Evolutionary conservation across 2,329 filamentous ascomycete species (phyloP).

Genomic region (Magnaporthiopsis poae): DNA sequence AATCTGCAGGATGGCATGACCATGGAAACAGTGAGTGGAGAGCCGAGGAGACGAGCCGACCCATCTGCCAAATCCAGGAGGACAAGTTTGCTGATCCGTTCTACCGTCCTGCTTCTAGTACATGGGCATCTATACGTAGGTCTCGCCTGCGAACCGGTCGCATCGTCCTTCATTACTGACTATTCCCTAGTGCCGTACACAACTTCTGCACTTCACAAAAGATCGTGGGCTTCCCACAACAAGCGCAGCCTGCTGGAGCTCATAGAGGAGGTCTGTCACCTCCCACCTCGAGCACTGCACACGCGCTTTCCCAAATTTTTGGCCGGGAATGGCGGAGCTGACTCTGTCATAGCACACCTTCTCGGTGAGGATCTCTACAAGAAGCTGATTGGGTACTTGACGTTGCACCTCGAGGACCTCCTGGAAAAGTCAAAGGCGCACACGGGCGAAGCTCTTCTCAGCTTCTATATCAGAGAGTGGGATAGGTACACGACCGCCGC

Average conservation of each 20-base stretch:
- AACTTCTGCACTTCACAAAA: slow-evolving; percentile 99
- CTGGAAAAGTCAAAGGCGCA: slow-evolving; percentile 66
- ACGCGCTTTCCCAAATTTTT: not conserved
- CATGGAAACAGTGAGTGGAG: slow-evolving; percentile 62
- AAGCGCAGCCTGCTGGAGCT: slow-evolving; percentile 26
- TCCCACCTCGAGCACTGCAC: not conserved
- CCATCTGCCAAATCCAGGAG: slow-evolving; percentile 2
- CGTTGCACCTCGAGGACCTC: slow-evolving; percentile 62
- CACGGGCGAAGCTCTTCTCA: slow-evolving; percentile 77
- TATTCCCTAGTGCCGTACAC: slow-evolving; percentile 63
- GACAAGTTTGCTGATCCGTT: not conserved
- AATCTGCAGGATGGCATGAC: slow-evolving; percentile 87
- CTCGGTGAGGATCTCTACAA: slow-evolving; percentile 93
- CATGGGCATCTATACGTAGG: slow-evolving; percentile 89
- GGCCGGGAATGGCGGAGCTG: not conserved
- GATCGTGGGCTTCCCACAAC: slow-evolving; percentile 54
- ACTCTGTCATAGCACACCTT: slow-evolving; percentile 58
- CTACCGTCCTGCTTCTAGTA: slow-evolving; percentile 44
- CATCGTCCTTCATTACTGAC: slow-evolving; percentile 24
- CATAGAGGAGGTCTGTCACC: slow-evolving; percentile 58
- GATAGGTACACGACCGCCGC: slow-evolving; percentile 87
- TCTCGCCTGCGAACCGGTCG: slow-evolving; percentile 8
- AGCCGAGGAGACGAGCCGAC: not conserved
- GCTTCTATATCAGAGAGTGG: slow-evolving; percentile 96
- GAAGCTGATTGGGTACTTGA: slow-evolving; percentile 78